Conservation (phyloP, 305 asterid genomes). For the Fraxinus floribunda region DNA sequence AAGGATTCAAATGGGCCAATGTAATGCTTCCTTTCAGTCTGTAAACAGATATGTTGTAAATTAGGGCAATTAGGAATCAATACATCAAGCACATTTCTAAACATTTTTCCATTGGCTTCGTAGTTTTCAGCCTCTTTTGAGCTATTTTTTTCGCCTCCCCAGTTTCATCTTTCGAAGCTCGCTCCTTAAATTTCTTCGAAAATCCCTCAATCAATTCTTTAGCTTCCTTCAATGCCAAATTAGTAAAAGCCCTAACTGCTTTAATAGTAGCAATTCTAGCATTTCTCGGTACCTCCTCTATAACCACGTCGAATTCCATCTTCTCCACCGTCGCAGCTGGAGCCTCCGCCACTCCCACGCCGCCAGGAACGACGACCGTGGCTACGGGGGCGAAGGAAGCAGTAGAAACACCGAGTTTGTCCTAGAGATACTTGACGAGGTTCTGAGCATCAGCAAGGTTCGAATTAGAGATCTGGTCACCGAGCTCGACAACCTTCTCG, state of each 20-base stretch:
- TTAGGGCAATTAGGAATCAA: slow-evolving; percentile 46
- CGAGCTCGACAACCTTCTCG: slow-evolving; percentile 49
- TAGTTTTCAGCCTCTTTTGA: slow-evolving; percentile 42
- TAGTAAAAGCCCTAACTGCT: slow-evolving; percentile 77
- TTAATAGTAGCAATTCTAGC: slow-evolving; percentile 73
- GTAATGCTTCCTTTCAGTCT: slow-evolving; percentile 51
- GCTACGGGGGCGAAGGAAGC: slow-evolving; percentile 79
- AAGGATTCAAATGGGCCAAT: slow-evolving; percentile 39
- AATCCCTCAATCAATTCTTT: slow-evolving; percentile 83
- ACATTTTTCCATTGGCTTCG: slow-evolving; percentile 44
- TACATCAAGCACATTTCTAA: slow-evolving; percentile 38
- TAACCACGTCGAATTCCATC: slow-evolving; percentile 83
- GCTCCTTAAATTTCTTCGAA: slow-evolving; percentile 90
- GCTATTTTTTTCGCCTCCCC: slow-evolving; percentile 70
- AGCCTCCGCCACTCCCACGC: slow-evolving; percentile 40
- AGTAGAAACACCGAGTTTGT: slow-evolving; percentile 84
- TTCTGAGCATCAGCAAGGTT: slow-evolving; percentile 85
- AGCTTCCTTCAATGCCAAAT: slow-evolving; percentile 75
- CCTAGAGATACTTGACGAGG: slow-evolving; percentile 89
- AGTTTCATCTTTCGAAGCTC: slow-evolving; percentile 71
- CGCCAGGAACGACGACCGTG: slow-evolving; percentile 42
- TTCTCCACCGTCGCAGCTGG: slow-evolving; percentile 71
- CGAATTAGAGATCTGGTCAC: slow-evolving; percentile 29
- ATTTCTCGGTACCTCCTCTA: slow-evolving; percentile 78
- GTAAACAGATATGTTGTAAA: slow-evolving; percentile 42